Evolutionary conservation across 2,329 filamentous ascomycete species (phyloP).

Genomic region (Aspergillus novoparasiticus): DNA sequence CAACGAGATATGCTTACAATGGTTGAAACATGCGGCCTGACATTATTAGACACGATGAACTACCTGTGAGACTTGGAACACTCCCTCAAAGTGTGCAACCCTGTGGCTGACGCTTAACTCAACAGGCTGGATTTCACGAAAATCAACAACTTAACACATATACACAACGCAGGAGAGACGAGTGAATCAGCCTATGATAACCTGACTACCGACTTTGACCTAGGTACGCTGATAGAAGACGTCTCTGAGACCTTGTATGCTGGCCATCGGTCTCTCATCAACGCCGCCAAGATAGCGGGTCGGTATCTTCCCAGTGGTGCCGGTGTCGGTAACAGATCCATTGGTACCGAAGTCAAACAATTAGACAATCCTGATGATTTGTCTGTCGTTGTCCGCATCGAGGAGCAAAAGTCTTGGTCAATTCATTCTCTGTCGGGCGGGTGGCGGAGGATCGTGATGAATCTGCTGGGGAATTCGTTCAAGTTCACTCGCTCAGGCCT

Average conservation of each 20-base stretch:
- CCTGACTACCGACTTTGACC: constrained; percentile 34
- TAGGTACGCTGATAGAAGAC: constrained; percentile 35
- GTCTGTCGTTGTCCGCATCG: constrained; percentile 33
- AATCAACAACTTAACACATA: constrained; percentile 33
- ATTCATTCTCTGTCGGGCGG: constrained; percentile 32
- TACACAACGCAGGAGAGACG: constrained; percentile 13
- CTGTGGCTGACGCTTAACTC: constrained; percentile 8
- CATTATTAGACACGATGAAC: constrained; percentile 53
- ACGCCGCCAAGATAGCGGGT: constrained; percentile 15
- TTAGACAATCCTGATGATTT: constrained; percentile 14
- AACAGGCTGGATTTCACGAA: constrained; percentile 38
- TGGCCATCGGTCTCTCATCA: constrained; percentile 22
- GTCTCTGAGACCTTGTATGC: constrained; percentile 32
- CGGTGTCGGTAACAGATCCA: constrained; percentile 6
- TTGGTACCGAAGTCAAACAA: constrained; percentile 1
- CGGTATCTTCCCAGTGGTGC: constrained; percentile 16
- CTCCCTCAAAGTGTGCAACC: fast-evolving
- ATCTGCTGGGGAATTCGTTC: constrained; percentile 40
- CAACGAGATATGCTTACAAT: constrained; percentile 50
- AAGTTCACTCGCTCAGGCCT: constrained; percentile 39
- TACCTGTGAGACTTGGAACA: constrained; percentile 28
- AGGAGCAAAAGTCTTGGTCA: constrained; percentile 32
- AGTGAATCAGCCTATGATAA: constrained; percentile 20
- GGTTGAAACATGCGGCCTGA: constrained; percentile 54
- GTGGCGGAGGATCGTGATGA: constrained; percentile 41